These are phyloP conservation scores for Tulasnella sp. DNA, from an alignment of 768 basidiomycete species.

Conservation along the genomic window DNA sequence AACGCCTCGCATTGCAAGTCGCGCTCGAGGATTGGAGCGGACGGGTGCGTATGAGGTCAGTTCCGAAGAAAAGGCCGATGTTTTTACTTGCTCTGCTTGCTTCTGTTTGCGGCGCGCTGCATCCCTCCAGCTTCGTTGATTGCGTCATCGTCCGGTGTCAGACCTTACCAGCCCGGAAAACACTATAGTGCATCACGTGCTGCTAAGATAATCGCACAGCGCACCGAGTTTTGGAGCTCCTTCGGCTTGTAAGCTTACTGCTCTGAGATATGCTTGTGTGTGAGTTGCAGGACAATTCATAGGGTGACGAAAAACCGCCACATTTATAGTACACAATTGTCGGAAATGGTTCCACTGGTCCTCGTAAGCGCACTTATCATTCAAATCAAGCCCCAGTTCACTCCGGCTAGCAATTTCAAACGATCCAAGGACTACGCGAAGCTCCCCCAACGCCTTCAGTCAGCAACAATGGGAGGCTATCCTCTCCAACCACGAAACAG, in stretches of 20 bases:
- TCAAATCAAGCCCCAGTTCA: neutral
- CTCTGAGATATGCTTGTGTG: too few species aligned
- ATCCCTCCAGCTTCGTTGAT: neutral
- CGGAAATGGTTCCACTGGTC: too few species aligned
- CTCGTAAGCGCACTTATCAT: too few species aligned
- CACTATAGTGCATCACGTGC: neutral
- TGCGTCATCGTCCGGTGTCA: neutral
- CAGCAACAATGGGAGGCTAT: conserved; percentile 45
- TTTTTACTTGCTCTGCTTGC: neutral
- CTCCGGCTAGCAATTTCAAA: neutral
- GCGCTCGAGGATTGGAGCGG: neutral
- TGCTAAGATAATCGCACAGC: too few species aligned
- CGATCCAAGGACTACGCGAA: conserved; percentile 26
- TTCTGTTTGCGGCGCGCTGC: neutral
- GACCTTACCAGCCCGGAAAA: neutral
- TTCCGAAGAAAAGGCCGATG: neutral
- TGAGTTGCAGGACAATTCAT: too few species aligned
- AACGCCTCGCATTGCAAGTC: too few species aligned
- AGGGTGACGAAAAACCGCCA: too few species aligned
- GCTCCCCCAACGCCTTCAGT: conserved; percentile 55
- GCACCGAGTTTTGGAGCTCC: too few species aligned
- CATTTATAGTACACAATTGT: too few species aligned
- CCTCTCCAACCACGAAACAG: conserved; percentile 52
- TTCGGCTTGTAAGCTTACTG: too few species aligned
- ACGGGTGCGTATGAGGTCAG: neutral